These are phyloP conservation scores for Russula sp. DNA, from an alignment of 768 basidiomycete species.

Conservation along the genomic window DNA sequence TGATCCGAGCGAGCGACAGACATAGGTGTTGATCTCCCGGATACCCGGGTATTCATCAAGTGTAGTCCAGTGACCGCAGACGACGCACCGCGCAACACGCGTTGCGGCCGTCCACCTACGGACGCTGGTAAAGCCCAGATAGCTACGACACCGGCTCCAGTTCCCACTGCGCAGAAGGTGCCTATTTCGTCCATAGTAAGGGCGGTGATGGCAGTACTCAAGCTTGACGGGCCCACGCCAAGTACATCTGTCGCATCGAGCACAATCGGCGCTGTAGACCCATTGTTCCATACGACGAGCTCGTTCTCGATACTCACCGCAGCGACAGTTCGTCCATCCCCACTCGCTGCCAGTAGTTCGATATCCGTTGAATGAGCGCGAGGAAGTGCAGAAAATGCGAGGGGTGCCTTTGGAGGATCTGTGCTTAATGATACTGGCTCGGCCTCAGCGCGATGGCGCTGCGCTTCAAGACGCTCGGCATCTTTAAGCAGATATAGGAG, in stretches of 20 bases:
- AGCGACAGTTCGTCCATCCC: conserved; percentile 55
- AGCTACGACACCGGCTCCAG: conserved; percentile 54
- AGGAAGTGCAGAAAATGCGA: conserved; percentile 65
- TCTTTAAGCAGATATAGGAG: conserved; percentile 86
- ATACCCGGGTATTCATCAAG: conserved; percentile 31
- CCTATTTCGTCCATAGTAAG: conserved; percentile 59
- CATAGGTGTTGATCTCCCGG: conserved; percentile 16
- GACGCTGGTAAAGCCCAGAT: conserved; percentile 49
- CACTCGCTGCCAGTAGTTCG: conserved; percentile 67
- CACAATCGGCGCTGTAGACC: conserved; percentile 33
- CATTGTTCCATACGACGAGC: conserved; percentile 58
- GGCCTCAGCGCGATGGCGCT: conserved; percentile 52
- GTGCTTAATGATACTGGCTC: conserved; percentile 30
- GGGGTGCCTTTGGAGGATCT: conserved; percentile 33
- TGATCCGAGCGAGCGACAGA: conserved; percentile 19
- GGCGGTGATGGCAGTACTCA: conserved; percentile 46
- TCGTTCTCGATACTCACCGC: conserved; percentile 77
- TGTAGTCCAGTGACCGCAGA: conserved; percentile 45
- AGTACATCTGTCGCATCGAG: conserved; percentile 50
- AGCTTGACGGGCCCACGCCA: conserved; percentile 40
- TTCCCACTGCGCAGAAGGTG: conserved; percentile 62
- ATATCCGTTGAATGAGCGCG: conserved; percentile 78
- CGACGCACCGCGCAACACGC: conserved; percentile 36
- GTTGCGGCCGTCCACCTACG: conserved; percentile 33
- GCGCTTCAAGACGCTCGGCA: conserved; percentile 83